phyloP scores from a whole-genome alignment of 495 filamentous ascomycete species.

The Pyronema omphalodes region DNA sequence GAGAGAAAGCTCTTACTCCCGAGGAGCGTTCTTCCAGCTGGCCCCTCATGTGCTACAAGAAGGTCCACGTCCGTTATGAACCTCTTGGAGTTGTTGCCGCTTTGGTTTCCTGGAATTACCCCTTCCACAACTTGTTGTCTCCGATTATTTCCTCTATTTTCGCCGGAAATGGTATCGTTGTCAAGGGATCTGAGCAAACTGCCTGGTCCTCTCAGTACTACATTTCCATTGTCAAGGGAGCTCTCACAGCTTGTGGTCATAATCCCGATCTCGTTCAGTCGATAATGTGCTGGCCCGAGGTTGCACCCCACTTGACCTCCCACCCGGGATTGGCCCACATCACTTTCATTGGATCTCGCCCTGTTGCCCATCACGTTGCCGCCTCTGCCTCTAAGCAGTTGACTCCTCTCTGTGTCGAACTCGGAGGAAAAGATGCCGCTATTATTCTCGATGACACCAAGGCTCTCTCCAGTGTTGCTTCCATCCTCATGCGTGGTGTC shows the following conservation, averaged over 20 bases:
- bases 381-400: constrained; percentile 65
- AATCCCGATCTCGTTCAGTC: constrained; percentile 59
- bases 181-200: constrained; percentile 85
- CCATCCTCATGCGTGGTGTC: constrained; percentile 71
- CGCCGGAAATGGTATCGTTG: constrained; percentile 75
- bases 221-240: constrained; percentile 52
- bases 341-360: constrained; percentile 91
- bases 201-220: constrained; percentile 80
- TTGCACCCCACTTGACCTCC: constrained; percentile 64
- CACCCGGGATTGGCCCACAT: constrained; percentile 72
- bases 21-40: constrained; percentile 58
- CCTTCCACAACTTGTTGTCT: constrained; percentile 87
- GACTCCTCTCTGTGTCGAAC: constrained; percentile 68
- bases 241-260: constrained; percentile 68
- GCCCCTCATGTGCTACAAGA: constrained; percentile 88
- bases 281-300: constrained; percentile 68
- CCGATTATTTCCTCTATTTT: constrained; percentile 84
- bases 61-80: constrained; percentile 77
- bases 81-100: constrained; percentile 84
- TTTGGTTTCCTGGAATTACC: constrained; percentile 88
- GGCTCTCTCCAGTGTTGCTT: constrained; percentile 45
- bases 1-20: constrained; percentile 60
- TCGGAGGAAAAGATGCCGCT: constrained; percentile 92
- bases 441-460: constrained; percentile 65
- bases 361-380: constrained; percentile 75